phyloP scores from a whole-genome alignment of 2,329 filamentous ascomycete genomes.

The Colletotrichum sp. region DNA sequence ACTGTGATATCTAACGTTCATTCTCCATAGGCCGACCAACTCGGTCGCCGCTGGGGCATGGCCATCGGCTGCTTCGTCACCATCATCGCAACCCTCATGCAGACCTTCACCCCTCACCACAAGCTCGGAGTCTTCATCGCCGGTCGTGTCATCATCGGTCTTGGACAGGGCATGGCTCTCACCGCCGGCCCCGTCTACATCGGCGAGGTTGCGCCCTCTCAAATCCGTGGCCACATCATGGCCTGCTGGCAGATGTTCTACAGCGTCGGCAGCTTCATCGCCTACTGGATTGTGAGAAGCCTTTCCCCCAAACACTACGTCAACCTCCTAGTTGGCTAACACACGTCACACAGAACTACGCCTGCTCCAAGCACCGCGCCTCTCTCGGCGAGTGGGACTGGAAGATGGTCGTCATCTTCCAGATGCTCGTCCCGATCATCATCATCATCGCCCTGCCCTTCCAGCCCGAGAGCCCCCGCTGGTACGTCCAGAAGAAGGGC shows the following conservation, averaged over 20 bases:
- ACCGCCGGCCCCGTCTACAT: slow-evolving; percentile 22
- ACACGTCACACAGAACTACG: slow-evolving; percentile 42
- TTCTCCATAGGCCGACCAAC: slow-evolving; percentile 51
- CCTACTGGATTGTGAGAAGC: slow-evolving; percentile 46
- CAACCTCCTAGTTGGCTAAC: not conserved
- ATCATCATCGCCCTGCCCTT: slow-evolving; percentile 68
- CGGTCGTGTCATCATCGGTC: slow-evolving; percentile 71
- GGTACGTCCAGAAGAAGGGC: slow-evolving; percentile 67
- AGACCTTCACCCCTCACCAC: slow-evolving; percentile 65
- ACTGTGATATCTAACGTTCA: not conserved
- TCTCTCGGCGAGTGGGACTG: slow-evolving; percentile 74
- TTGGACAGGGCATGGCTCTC: slow-evolving; percentile 70
- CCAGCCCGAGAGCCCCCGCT: slow-evolving; percentile 72
- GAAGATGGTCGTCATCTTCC: slow-evolving; percentile 76
- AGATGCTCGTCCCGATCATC: slow-evolving; percentile 68
- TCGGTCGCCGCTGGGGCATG: slow-evolving; percentile 71
- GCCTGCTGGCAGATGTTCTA: slow-evolving; percentile 72
- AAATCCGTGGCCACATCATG: slow-evolving; percentile 64
- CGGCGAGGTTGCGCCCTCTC: slow-evolving; percentile 20
- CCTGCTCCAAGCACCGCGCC: slow-evolving; percentile 58
- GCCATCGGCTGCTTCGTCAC: slow-evolving; percentile 66
- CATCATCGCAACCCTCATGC: slow-evolving; percentile 72
- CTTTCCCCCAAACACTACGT: not conserved
- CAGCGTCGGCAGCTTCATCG: slow-evolving; percentile 62
- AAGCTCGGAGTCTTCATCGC: slow-evolving; percentile 71